Evolutionary conservation across 352 stramenopile genomes (phyloP), one percentile per base, ranked within the genome.

Genomic region (Globisporangium barbulae): DNA sequence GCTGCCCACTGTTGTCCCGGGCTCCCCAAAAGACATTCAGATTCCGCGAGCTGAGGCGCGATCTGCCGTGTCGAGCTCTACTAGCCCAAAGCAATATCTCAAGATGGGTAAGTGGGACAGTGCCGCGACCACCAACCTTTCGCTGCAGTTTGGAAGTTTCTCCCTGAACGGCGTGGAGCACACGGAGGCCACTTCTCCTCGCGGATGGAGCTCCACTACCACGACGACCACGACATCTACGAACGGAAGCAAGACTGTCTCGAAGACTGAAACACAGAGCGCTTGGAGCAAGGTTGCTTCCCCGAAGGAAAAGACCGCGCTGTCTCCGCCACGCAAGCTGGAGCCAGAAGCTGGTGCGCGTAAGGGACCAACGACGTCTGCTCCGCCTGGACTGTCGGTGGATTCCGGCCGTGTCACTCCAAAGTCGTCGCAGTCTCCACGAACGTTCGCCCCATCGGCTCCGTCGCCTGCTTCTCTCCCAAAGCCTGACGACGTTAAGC

Each of bases 121-220:
- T 47, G 79, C 74, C 9, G 81, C 76, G 12, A 69, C 81, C 19
- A 70, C 83, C 3, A 91, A 93, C 67, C 63, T 95, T 25, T 91
- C 84, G 50, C 78, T 95, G 37, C 87, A 95, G 70, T 95, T 95
- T 73, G 87, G 87, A 13, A 95, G 87, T 73, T 95, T 95, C 28
- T 95, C 87, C 22, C 67, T 95, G 28, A 91, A 82, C 58, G 84
- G 81, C 5, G 76, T 84, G 31, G 84, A 91, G 5, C 61, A 76
- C 47, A 45, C 67, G 25, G 81, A 91, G 53, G 56, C 85, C 7
- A 76, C 81, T n/a, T 89, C 83, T 8, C 79, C 81, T 59, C 73
- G 73, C 45, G 83, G 79, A 39, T 92, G 83, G 83, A 72, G 72
- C 28, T 82, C 81, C 21, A 71, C 67, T 19, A 77, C 76, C 12